These are phyloP conservation scores for Pseudevernia furfuracea DNA, from an alignment of 495 filamentous ascomycete genomes.

Conservation along the genomic window DNA sequence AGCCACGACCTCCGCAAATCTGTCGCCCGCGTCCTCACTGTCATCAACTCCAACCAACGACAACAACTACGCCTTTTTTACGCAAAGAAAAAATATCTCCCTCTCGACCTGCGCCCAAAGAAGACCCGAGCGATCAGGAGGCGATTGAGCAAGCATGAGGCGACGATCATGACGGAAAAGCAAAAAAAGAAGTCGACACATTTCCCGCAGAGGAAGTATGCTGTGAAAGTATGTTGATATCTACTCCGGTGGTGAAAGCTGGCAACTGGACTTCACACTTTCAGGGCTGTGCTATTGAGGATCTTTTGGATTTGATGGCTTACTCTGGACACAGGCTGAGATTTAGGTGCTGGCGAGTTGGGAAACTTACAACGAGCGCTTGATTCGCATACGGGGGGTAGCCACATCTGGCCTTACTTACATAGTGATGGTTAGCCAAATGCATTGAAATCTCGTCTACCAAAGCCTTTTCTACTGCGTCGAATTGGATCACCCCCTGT, in stretches of 20 bases:
- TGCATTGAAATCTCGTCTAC: not conserved
- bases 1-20: slow-evolving; percentile 99
- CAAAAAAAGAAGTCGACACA: slow-evolving; percentile 88
- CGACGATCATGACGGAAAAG: slow-evolving; percentile 70
- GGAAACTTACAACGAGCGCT: not conserved
- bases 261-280: not conserved
- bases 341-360: not conserved
- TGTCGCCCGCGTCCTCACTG: slow-evolving; percentile 93
- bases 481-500: not conserved
- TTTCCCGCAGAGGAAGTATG: slow-evolving; percentile 97
- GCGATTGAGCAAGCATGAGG: slow-evolving; percentile 83
- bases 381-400: not conserved
- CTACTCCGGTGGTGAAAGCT: not conserved
- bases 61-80: slow-evolving; percentile 98
- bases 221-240: slow-evolving; percentile 72
- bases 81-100: slow-evolving; percentile 98
- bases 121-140: slow-evolving; percentile 92
- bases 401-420: not conserved
- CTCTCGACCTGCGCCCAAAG: slow-evolving; percentile 94
- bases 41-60: slow-evolving; percentile 99
- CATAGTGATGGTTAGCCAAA: not conserved
- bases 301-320: not conserved
- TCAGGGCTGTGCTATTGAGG: not conserved
- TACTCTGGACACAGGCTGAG: not conserved
- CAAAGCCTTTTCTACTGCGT: not conserved